These are phyloP conservation scores for Geosmithia flava DNA, from an alignment of 2,329 filamentous ascomycete species.

Conservation along the genomic window DNA sequence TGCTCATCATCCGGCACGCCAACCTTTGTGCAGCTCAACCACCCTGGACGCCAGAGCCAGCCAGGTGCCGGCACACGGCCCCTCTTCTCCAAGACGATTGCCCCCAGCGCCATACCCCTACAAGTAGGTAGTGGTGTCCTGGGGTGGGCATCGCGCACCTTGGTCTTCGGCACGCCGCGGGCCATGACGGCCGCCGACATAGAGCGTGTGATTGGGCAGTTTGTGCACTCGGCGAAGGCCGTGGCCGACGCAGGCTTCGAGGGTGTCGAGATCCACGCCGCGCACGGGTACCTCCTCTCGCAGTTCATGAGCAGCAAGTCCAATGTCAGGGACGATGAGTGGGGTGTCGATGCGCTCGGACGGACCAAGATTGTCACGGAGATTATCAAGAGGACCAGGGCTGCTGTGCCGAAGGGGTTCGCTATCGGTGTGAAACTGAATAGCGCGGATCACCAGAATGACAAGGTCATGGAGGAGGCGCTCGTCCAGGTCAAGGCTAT, in stretches of 20 bases:
- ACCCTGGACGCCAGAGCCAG: constrained; percentile 32
- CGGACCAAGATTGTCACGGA: constrained; percentile 38
- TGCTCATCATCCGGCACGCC: constrained; percentile 20
- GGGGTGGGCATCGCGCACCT: constrained; percentile 12
- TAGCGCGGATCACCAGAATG: constrained; percentile 41
- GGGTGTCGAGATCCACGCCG: constrained; percentile 31
- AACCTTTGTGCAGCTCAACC: constrained; percentile 30
- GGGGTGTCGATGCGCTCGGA: constrained; percentile 37
- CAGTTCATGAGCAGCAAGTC: constrained; percentile 39
- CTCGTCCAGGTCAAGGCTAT: constrained; percentile 45
- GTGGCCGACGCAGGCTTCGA: constrained; percentile 30
- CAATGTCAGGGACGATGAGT: constrained; percentile 40
- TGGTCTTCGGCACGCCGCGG: constrained; percentile 39
- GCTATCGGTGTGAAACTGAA: constrained; percentile 44
- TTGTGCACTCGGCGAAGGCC: constrained; percentile 38
- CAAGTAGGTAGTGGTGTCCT: constrained; percentile 24
- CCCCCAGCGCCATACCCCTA: constrained; percentile 29
- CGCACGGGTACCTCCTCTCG: constrained; percentile 45
- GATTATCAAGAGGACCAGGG: constrained; percentile 29
- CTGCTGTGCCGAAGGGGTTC: constrained; percentile 23
- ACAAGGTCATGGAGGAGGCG: constrained; percentile 31
- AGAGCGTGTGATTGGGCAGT: constrained; percentile 34
- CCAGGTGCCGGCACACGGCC: constrained; percentile 21
- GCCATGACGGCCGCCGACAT: constrained; percentile 45
- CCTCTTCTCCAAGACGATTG: constrained; percentile 24